Conservation (phyloP, 2,329 filamentous ascomycete genomes). For the Colletotrichum sublineola region DNA sequence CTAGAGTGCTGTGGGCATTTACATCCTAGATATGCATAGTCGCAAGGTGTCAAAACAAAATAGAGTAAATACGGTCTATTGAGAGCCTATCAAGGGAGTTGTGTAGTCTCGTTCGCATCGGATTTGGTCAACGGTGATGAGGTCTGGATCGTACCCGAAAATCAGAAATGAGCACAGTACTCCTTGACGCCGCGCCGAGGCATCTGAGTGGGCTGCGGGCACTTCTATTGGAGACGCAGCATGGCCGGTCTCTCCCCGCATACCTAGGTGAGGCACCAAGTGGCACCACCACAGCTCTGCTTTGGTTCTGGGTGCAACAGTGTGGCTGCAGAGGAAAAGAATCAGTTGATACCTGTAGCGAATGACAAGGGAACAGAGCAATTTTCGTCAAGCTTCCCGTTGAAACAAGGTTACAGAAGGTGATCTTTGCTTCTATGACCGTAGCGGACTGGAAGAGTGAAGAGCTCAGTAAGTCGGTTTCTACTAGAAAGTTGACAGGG, state of each 20-base stretch:
- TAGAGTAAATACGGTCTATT: conserved; percentile 6
- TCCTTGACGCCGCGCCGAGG: conserved; percentile 34
- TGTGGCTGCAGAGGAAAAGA: not conserved
- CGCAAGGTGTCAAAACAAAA: not conserved
- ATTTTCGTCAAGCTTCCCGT: not conserved
- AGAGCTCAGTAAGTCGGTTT: not conserved
- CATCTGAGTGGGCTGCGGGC: conserved; percentile 18
- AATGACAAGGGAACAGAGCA: not conserved
- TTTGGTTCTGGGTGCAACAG: not conserved
- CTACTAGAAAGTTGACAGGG: not conserved
- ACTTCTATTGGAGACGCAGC: conserved; percentile 30
- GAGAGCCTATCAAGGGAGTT: not conserved
- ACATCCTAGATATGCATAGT: conserved; percentile 9
- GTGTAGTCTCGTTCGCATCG: not conserved
- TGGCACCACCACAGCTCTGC: conserved; percentile 27
- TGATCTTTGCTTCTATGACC: not conserved
- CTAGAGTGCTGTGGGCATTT: not conserved
- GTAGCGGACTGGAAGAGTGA: not conserved
- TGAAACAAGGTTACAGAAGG: too few relatives aligned
- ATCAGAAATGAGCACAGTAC: not conserved
- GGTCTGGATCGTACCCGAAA: conserved; percentile 6
- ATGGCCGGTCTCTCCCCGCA: conserved; percentile 23
- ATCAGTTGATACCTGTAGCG: not conserved
- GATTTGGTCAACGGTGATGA: not conserved
- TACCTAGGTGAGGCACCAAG: not conserved